Base-by-base conservation (phyloP, 305 asterid species). In the Solanum hybrid region DNA sequence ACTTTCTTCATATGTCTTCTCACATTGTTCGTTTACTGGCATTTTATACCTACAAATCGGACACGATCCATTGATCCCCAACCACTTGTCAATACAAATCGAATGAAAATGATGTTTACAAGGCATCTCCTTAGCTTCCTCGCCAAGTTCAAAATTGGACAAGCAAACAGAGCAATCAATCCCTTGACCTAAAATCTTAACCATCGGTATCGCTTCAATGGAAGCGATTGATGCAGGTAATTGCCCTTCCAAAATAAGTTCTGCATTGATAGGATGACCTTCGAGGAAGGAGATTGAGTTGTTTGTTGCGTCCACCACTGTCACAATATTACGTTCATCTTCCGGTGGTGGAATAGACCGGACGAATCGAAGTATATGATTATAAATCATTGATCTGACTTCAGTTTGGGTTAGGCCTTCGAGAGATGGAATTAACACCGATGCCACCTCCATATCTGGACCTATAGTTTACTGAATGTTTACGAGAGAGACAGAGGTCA, bases 41-140 rank as follows among this genome's bases (percentile, higher is more conserved):
- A 95, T 94, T 73, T 87, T 89, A 89, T 71, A 94, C 86, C 98
- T 91, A 86, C 96, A 96, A 84, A 93, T 81, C 73, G 98, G 97
- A 87, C 97, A 96, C 78, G 95, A 89, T 9, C 95, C 95, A 28
- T 87, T 95, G 89, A 94, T 92, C 71, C 94, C 94, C 84, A 96
- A 46, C 98, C 98, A 96, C 91, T 88, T 90, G 13, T 90, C 94
- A 35, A 96, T 93, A 77, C 98, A 95, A 8, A 11, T 89, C 2
- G 91, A 24, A 90, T 94, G 95, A 78, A 91, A 95, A 51, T 42
- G 86, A 39, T 96, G 98, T 80, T 90, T 87, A 85, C 96, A 96
- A 13, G 97, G 96, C 97, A 96, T 96, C 37, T 75, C 80, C 4
- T 75, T 75, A 75, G 39, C 80, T 75, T 75, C 24, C 6, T 14